These are phyloP conservation scores for Cystofilobasidium ferigula DNA, from an alignment of 768 basidiomycete species.

Conservation along the genomic window DNA sequence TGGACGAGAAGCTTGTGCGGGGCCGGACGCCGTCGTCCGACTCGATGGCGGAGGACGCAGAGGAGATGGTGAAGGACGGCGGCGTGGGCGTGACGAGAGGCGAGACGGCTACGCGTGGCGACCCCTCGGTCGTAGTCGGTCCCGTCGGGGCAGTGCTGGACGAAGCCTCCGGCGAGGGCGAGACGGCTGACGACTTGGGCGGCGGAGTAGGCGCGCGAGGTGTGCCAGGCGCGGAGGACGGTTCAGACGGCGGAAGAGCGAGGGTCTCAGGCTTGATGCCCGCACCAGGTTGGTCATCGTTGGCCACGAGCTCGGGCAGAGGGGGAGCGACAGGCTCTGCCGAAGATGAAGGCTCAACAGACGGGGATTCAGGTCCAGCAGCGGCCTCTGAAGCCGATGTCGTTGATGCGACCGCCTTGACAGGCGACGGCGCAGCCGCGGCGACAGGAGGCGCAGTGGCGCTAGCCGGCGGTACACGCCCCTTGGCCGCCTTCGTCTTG, in stretches of 20 bases:
- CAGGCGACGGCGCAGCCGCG: too few species aligned
- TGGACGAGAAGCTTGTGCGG: background rate
- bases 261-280: background rate
- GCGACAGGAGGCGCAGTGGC: too few species aligned
- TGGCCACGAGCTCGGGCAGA: too few species aligned
- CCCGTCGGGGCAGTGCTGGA: background rate
- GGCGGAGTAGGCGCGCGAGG: background rate
- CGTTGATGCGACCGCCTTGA: background rate
- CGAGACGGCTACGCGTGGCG: slow-evolving; percentile 4
- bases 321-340: too few species aligned
- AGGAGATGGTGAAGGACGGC: background rate
- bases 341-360: too few species aligned
- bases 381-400: too few species aligned
- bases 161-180: background rate
- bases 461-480: too few species aligned
- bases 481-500: too few species aligned
- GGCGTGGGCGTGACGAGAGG: slow-evolving; percentile 10
- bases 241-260: background rate
- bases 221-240: background rate
- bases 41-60: background rate
- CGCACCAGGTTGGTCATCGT: too few species aligned
- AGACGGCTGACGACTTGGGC: background rate
- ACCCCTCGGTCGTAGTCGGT: background rate
- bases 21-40: background rate
- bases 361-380: too few species aligned